Evolutionary conservation across 257 asterid genomes (phyloP), one percentile per base, ranked within the genome.

Genomic region (Nicotiana tabacum): DNA sequence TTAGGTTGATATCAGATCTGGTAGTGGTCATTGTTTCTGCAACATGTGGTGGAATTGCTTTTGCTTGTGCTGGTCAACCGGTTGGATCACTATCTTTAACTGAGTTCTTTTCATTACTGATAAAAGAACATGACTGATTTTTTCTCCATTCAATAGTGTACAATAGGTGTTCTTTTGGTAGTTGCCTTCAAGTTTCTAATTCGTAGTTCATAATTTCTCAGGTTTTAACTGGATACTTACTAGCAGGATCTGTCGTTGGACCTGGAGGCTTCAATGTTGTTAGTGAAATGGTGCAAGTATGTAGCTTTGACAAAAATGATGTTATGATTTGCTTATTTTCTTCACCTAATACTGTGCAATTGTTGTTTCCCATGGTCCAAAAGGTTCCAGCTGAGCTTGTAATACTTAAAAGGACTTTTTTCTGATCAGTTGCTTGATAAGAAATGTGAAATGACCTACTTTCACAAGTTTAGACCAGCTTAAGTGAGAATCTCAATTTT

Each of bases 61-160:
- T 96, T 87, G 98, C 99, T 83, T 96, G 98, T 92, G 98, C 98
- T 83, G 99, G 99, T 82, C 99, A 96, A 87, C 99, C 99, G 91
- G 99, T 96, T 60, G 83, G 92, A 80, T 88, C 77, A 82, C 86
- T 48, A 77, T 80, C 85, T 83, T 84, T 85, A 83, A 81, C 86
- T 83, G 33, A 82, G 58, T 48, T 76, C 15, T 48, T 74, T 24
- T 74, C 80, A 48, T 27, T 74, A 74, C 62, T 48, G 58, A 46
- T 24, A 48, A 48, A 43, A 27, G 27, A 46, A 74, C 51, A 27
- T 13, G 80, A 46, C 62, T 17, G 2, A 48, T 27, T 0, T 24
- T 24, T 24, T 74, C 80, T 48, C 51, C 61, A 48, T 74, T 74
- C 37, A n/a, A 72, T 24, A 72, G 6, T 72, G 61, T 58, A 24